These are phyloP conservation scores for Ogataea hybrid DNA, from an alignment of 1,139 yeast species.

Conservation along the genomic window DNA sequence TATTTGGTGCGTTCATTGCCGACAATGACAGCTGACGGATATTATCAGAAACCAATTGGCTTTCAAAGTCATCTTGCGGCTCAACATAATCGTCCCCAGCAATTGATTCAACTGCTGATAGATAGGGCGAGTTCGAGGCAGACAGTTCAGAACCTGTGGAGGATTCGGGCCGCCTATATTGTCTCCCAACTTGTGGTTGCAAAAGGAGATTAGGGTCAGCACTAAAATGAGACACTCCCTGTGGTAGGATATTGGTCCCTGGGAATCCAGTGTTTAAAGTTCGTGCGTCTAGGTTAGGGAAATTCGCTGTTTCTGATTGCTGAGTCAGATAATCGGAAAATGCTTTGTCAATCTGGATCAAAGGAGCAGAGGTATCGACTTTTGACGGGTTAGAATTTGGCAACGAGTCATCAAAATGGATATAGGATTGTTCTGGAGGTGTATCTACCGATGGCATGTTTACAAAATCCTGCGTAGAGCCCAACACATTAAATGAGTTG, in stretches of 20 bases:
- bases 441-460: neutral
- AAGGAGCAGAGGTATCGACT: constrained; percentile 1
- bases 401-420: constrained; percentile 1
- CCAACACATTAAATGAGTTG: neutral
- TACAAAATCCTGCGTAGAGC: neutral
- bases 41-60: constrained; percentile 17
- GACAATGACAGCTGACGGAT: constrained; percentile 18
- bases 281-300: neutral
- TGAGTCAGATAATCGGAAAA: constrained; percentile 8
- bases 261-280: neutral
- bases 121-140: constrained; percentile 23
- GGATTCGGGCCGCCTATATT: constrained; percentile 11
- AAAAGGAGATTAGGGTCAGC: constrained; percentile 8
- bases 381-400: neutral
- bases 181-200: constrained; percentile 13
- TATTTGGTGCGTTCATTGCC: constrained; percentile 12
- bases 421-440: constrained; percentile 3
- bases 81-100: constrained; percentile 21
- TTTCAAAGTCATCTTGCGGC: constrained; percentile 11
- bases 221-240: neutral
- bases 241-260: neutral
- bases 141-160: constrained; percentile 20
- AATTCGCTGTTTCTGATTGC: neutral
- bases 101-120: constrained; percentile 26
- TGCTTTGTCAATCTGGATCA: constrained; percentile 16